Percentiles rank a stretch among this genome's conserved stretches.
Conservation (phyloP, 2,329 filamentous ascomycete species). For the Dryadomyces quercus-mongolicae region DNA sequence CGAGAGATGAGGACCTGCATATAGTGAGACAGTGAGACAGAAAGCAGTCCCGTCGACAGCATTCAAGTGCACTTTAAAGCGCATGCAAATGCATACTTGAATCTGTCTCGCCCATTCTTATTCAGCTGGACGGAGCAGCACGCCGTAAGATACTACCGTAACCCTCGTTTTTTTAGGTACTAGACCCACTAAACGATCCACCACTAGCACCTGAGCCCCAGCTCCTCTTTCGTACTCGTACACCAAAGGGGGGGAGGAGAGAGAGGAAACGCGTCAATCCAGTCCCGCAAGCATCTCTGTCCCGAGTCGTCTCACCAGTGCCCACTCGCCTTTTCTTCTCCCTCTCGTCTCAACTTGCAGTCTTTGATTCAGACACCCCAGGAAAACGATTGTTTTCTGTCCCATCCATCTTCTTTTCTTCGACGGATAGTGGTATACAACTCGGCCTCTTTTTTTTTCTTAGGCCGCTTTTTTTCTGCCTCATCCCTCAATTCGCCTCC, state of each 20-base stretch:
- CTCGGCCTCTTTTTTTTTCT: background rate
- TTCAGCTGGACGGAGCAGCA: too few relatives aligned
- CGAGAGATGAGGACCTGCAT: too few relatives aligned
- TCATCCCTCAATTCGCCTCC: background rate
- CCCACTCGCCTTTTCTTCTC: conserved; percentile 1
- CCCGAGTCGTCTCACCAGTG: background rate
- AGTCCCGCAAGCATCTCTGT: background rate
- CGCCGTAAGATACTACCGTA: background rate
- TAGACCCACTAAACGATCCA: conserved; percentile 9
- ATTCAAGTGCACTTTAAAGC: too few relatives aligned
- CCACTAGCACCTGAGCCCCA: conserved; percentile 1
- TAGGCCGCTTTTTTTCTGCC: background rate
- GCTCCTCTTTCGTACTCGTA: conserved; percentile 1
- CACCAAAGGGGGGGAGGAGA: background rate
- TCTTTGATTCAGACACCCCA: background rate
- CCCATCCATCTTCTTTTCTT: background rate
- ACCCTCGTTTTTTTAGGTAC: conserved; percentile 6
- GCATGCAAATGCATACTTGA: too few relatives aligned
- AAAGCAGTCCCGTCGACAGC: too few relatives aligned
- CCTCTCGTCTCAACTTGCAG: background rate
- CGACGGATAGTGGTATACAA: background rate
- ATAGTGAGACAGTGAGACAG: too few relatives aligned
- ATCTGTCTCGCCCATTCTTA: too few relatives aligned
- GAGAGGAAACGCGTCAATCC: conserved; percentile 3
- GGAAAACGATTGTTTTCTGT: background rate